Evolutionary conservation across 257 asterid species (phyloP), one percentile per base, ranked within the genome.

Genomic region (Ballota nigra): DNA sequence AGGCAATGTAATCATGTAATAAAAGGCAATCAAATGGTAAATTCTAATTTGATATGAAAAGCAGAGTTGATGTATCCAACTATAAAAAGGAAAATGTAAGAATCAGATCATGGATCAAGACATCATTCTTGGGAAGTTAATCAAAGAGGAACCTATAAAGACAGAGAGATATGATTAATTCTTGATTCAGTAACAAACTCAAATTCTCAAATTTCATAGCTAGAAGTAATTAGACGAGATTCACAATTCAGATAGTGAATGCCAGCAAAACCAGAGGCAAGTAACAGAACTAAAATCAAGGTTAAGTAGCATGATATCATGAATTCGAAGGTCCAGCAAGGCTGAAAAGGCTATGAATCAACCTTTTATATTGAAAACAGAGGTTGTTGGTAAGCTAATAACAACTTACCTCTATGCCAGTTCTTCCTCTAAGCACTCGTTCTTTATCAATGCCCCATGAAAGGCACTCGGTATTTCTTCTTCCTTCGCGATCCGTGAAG

Each of bases 371-470:
- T 11, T 57, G 76, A 58, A 41, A 19, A 71, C 22, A 67, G 43
- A 71, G 55, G 61, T 51, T 29, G 61, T 51, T 29, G n/a, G 65
- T 41, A 45, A 47, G 43, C 66, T 23, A 33, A 77, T 16, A 75
- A 24, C 58, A 52, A 29, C 45, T 68, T 83, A 87, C 96, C 91
- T 89, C 96, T 43, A 85, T 74, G 77, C 89, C 91, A 62, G 91
- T 89, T 80, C 96, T 83, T 79, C 93, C 93, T 72, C 80, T 82
- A 75, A 89, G 83, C 45, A 89, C 89, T 38, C 96, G 82, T 71
- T 87, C 89, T 81, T 82, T 87, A 78, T 89, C 94, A 36, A 87
- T 76, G 66, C 94, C 89, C 96, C 96, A 89, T 20, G 96, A 87
- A 29, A 89, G 91, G 80, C 91, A 87, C 79, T 87, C 96, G 2